These are phyloP conservation scores for Geotrichum fermentans DNA, from an alignment of 1,139 yeast genomes.

Conservation along the genomic window DNA sequence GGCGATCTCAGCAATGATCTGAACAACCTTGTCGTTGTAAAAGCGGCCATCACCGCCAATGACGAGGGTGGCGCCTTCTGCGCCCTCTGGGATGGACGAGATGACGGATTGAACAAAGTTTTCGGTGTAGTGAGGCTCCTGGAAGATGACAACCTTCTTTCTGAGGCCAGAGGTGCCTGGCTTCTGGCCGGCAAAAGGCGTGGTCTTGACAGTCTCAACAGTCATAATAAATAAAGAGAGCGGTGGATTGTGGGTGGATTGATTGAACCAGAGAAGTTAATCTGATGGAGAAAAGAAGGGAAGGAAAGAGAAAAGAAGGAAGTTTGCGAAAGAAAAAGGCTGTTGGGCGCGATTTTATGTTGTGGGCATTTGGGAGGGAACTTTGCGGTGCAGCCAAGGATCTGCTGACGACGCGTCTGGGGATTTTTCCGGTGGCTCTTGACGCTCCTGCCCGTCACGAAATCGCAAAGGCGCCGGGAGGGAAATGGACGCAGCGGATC, in stretches of 20 bases:
- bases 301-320: not conserved
- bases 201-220: slow-evolving; percentile 46
- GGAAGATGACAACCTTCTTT: slow-evolving; percentile 81
- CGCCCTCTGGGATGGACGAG: slow-evolving; percentile 86
- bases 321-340: too few relatives aligned
- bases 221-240: slow-evolving; percentile 4
- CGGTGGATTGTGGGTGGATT: not conserved
- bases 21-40: slow-evolving; percentile 78
- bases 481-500: too few relatives aligned
- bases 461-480: too few relatives aligned
- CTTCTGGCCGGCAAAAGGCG: slow-evolving; percentile 82
- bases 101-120: slow-evolving; percentile 87
- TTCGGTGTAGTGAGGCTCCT: slow-evolving; percentile 79
- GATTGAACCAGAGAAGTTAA: not conserved
- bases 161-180: slow-evolving; percentile 98
- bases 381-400: slow-evolving; percentile 1
- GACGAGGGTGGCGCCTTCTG: slow-evolving; percentile 67
- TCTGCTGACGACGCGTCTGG: too few relatives aligned
- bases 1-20: slow-evolving; percentile 72
- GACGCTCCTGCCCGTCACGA: too few relatives aligned
- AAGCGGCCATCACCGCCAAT: slow-evolving; percentile 97
- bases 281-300: not conserved
- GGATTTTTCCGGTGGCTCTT: too few relatives aligned
- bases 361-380: not conserved
- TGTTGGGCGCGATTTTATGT: not conserved